These are phyloP conservation scores for Sporothrix curviconia DNA, from an alignment of 2,329 filamentous ascomycete species.

Conservation along the genomic window DNA sequence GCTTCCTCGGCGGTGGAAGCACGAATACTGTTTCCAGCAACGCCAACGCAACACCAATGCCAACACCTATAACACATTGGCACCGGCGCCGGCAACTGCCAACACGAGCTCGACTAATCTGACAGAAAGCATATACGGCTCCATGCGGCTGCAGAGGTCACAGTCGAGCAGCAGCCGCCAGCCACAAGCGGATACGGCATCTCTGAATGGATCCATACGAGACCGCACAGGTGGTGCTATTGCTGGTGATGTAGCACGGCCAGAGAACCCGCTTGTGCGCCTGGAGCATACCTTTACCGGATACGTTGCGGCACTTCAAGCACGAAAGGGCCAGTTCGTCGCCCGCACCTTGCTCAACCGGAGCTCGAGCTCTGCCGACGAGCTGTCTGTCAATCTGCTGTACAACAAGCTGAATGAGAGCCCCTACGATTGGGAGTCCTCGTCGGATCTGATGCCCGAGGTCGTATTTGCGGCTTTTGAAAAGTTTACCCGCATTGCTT, in stretches of 20 bases:
- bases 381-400: conserved; percentile 76
- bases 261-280: conserved; percentile 61
- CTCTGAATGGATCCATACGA: conserved; percentile 49
- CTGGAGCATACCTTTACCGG: conserved; percentile 81
- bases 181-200: conserved; percentile 21
- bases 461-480: conserved; percentile 88
- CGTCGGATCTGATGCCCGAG: conserved; percentile 70
- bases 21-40: conserved; percentile 33
- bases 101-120: conserved; percentile 24
- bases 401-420: conserved; percentile 85
- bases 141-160: conserved; percentile 12
- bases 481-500: conserved; percentile 82
- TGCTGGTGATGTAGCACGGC: conserved; percentile 44
- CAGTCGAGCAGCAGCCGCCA: conserved; percentile 25
- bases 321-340: conserved; percentile 79
- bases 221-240: conserved; percentile 38
- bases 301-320: conserved; percentile 74
- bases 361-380: conserved; percentile 53
- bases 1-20: conserved; percentile 48
- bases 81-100: neutral
- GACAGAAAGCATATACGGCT: conserved; percentile 24
- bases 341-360: conserved; percentile 69
- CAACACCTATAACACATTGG: neutral
- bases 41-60: conserved; percentile 39
- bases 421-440: conserved; percentile 67